phyloP scores from a whole-genome alignment of 345 rosid genomes.

The Aquilaria malaccensis region DNA sequence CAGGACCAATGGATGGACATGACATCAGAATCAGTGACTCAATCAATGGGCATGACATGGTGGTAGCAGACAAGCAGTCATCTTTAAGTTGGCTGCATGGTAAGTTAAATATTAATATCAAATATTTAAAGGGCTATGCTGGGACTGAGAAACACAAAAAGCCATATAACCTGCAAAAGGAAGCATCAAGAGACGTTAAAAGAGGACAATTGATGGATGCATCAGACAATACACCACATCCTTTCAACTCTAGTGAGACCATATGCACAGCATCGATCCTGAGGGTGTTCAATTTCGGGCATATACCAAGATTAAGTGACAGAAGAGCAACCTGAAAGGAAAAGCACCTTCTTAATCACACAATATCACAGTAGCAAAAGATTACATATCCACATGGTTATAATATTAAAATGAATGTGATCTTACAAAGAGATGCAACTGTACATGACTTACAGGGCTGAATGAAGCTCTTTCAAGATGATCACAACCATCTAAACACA shows the following conservation, averaged over 20 bases:
- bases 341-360: not conserved
- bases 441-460: constrained; percentile 62
- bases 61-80: constrained; percentile 78
- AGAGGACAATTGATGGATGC: constrained; percentile 78
- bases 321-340: constrained; percentile 66
- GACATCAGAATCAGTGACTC: constrained; percentile 89
- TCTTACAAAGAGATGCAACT: not conserved
- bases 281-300: constrained; percentile 77
- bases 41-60: constrained; percentile 71
- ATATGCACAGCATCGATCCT: constrained; percentile 68
- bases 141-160: constrained; percentile 3
- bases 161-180: constrained; percentile 75
- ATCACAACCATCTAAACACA: constrained; percentile 93
- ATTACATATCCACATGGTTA: not conserved
- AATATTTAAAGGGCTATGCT: not conserved
- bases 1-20: constrained; percentile 75
- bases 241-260: constrained; percentile 91
- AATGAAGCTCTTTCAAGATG: constrained; percentile 88
- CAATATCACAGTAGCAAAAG: not conserved
- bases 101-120: constrained; percentile 14
- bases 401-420: not conserved
- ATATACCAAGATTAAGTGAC: constrained; percentile 83
- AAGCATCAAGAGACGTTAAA: constrained; percentile 84
- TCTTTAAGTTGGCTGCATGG: constrained; percentile 78
- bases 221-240: constrained; percentile 86